These are phyloP conservation scores for Lasiodiplodia sp. DNA, from an alignment of 2,329 filamentous ascomycete species.

Conservation along the genomic window DNA sequence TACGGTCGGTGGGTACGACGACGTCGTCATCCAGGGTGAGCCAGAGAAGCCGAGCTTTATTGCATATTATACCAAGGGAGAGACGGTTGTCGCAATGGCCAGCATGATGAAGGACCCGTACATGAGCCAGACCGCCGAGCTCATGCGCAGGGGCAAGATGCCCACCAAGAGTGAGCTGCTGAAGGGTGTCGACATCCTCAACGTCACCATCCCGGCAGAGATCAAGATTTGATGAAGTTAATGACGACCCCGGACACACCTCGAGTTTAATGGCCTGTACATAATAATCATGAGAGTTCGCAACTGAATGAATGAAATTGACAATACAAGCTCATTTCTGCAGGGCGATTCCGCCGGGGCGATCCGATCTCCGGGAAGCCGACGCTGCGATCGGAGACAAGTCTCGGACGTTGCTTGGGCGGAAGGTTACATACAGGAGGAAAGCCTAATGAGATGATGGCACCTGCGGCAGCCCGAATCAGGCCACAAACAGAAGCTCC, in stretches of 20 bases:
- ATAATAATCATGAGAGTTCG: conserved; percentile 11
- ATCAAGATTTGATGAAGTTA: conserved; percentile 50
- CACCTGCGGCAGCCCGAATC: conserved; percentile 2
- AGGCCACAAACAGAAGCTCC: conserved; percentile 16
- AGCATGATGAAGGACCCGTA: conserved; percentile 90
- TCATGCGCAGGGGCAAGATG: conserved; percentile 87
- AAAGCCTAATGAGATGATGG: conserved; percentile 11
- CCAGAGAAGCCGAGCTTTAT: conserved; percentile 77
- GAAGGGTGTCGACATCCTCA: conserved; percentile 61
- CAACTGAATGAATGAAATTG: not conserved
- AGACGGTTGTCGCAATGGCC: conserved; percentile 87
- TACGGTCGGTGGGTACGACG: conserved; percentile 82
- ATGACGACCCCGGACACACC: not conserved
- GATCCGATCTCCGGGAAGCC: conserved; percentile 5
- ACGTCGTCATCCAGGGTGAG: conserved; percentile 80
- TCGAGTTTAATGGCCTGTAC: conserved; percentile 15
- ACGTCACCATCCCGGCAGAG: conserved; percentile 54
- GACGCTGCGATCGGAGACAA: not conserved
- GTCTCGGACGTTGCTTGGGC: not conserved
- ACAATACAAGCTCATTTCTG: conserved; percentile 1
- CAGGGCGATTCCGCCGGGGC: not conserved
- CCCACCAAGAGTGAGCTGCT: conserved; percentile 78
- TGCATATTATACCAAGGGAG: conserved; percentile 86
- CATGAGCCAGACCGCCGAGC: conserved; percentile 80
- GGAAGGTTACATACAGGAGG: not conserved